Conservation (phyloP, 2,329 filamentous ascomycete genomes). For the Fusarium albosuccineum region DNA sequence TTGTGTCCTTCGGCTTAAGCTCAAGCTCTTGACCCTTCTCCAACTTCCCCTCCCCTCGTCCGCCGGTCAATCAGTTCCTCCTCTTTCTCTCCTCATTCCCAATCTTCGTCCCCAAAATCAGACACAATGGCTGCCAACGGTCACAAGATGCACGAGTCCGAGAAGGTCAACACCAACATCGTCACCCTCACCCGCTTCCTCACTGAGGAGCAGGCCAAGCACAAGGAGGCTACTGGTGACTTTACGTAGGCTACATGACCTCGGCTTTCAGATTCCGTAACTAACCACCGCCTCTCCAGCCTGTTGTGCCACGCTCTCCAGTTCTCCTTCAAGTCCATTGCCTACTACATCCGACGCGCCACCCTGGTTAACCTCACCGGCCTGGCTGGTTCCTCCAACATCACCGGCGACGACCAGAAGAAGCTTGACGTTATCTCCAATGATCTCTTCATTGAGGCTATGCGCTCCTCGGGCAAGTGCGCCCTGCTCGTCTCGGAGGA, state of each 20-base stretch:
- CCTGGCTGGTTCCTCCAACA: conserved; percentile 94
- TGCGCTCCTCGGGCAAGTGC: conserved; percentile 92
- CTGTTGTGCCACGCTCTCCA: conserved; percentile 97
- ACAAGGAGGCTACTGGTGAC: conserved; percentile 95
- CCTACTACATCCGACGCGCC: conserved; percentile 97
- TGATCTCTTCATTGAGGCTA: conserved; percentile 95
- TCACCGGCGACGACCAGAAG: conserved; percentile 98
- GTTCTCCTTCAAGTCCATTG: conserved; percentile 99
- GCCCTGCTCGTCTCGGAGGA: conserved; percentile 97
- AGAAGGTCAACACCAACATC: conserved; percentile 96
- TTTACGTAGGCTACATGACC: conserved; percentile 78
- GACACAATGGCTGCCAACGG: conserved; percentile 55
- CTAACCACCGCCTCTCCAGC: conserved; percentile 59
- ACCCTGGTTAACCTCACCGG: conserved; percentile 96
- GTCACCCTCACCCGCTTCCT: conserved; percentile 95
- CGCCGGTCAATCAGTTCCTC: conserved; percentile 24
- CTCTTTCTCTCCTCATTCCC: conserved; percentile 20
- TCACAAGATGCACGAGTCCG: conserved; percentile 66
- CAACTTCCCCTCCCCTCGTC: conserved; percentile 26
- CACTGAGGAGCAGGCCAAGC: conserved; percentile 94
- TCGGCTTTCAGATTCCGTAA: conserved; percentile 19
- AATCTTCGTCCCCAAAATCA: conserved; percentile 28
- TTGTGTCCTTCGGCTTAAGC: conserved; percentile 31
- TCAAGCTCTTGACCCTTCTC: conserved; percentile 14
- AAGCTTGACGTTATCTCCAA: conserved; percentile 99